A percentile compares a stretch with the other conserved stretches of the same genome.
Conservation (phyloP, 768 basidiomycete genomes). For the Chalciporus piperatus region DNA sequence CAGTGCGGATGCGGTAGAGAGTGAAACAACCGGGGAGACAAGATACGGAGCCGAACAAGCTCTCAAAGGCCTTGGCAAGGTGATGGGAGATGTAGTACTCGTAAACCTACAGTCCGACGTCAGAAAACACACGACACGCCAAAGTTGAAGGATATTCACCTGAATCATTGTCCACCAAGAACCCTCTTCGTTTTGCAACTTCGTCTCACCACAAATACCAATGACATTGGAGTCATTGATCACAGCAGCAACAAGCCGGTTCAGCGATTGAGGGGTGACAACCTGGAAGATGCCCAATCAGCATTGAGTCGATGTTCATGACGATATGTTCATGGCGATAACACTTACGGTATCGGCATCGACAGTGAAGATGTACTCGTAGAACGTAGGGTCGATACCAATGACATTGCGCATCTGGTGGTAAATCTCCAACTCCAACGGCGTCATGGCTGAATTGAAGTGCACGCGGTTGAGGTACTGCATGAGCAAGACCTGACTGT, state of each 20-base stretch:
- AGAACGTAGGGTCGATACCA: conserved; percentile 72
- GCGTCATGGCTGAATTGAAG: conserved; percentile 64
- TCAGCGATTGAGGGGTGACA: conserved; percentile 63
- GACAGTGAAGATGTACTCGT: conserved; percentile 71
- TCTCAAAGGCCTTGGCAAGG: conserved; percentile 67
- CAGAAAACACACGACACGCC: neutral
- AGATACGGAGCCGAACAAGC: conserved; percentile 65
- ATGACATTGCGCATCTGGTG: conserved; percentile 76
- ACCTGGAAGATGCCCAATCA: conserved; percentile 37
- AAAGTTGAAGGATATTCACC: conserved; percentile 28
- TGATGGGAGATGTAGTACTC: conserved; percentile 70
- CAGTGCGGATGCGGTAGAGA: conserved; percentile 67
- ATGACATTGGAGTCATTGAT: conserved; percentile 62
- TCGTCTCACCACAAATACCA: conserved; percentile 69
- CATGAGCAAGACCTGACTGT: conserved; percentile 64
- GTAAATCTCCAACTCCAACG: conserved; percentile 66
- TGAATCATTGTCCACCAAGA: conserved; percentile 83
- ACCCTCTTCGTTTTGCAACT: conserved; percentile 61
- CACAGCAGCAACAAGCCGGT: conserved; percentile 61
- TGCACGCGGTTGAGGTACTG: conserved; percentile 69
- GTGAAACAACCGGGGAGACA: conserved; percentile 75
- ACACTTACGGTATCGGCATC: conserved; percentile 62
- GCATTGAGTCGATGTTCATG: neutral
- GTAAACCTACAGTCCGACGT: conserved; percentile 45
- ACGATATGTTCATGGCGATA: neutral